Evolutionary conservation across 2,329 filamentous ascomycete species (phyloP).

Genomic region (Septoria linicola): DNA sequence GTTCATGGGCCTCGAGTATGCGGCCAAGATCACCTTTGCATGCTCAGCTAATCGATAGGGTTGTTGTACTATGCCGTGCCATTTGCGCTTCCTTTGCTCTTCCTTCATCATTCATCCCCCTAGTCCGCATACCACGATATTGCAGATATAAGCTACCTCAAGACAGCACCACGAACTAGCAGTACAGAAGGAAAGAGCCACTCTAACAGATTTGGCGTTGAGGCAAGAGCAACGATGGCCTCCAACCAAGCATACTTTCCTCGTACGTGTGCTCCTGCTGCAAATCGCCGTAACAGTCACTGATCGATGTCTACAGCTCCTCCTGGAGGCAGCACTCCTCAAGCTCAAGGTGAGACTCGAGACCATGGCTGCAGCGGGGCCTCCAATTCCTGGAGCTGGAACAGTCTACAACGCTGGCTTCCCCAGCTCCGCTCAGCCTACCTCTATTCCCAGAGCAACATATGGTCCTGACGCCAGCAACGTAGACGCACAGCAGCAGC

Average conservation of each 20-base stretch:
- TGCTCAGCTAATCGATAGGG: slow-evolving; percentile 10
- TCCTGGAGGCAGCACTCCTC: neutral
- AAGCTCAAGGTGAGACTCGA: neutral
- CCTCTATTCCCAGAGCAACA: neutral
- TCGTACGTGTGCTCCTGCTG: slow-evolving; percentile 27
- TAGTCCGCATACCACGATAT: no score
- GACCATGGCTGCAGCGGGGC: neutral
- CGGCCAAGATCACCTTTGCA: slow-evolving; percentile 21
- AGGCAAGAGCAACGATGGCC: slow-evolving; percentile 20
- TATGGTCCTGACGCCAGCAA: neutral
- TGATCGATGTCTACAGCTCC: neutral
- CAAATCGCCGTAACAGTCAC: neutral
- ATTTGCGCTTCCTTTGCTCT: no score
- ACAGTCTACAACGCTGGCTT: neutral
- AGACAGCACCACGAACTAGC: no score
- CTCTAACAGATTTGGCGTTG: neutral
- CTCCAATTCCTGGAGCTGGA: neutral
- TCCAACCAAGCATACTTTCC: slow-evolving; percentile 33
- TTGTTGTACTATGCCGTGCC: slow-evolving; percentile 1
- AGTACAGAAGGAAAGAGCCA: neutral
- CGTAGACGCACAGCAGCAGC: neutral
- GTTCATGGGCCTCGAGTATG: slow-evolving; percentile 16
- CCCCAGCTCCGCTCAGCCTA: neutral
- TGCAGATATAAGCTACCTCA: no score
- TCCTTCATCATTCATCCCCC: no score